Evolutionary conservation across 2,329 filamentous ascomycete genomes (phyloP), one percentile per base, ranked within the genome.

Genomic region (Cladosporium sphaerospermum): DNA sequence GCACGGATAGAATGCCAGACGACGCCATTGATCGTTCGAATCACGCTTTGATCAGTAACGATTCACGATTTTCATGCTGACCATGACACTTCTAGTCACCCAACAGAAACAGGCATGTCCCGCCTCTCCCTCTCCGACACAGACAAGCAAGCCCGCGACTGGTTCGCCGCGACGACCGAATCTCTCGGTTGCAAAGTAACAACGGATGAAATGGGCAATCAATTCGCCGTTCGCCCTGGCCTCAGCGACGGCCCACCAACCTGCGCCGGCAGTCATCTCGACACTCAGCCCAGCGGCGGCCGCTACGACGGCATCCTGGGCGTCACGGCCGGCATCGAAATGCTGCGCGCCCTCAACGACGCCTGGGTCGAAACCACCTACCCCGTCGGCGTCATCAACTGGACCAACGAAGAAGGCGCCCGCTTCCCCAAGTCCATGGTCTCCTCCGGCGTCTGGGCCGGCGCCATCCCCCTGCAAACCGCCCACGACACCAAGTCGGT

Each of bases 371-470:
- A 86, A 63, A 91, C 88, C 0, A 78, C 85, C 45, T 86, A 81
- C 37, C 84, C 84, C 1, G 77, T 91, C 0, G 87, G 86, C 1
- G 80, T 90, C 1, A 81, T 91, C 2, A 89, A 90, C 63, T 89
- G 85, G 85, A 90, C 85, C 2, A 88, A 88, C 63, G 88, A 92
- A 71, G 89, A 93, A 71, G 88, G 88, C 3, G 88, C 87, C 1
- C 79, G 88, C 0, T 92, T 92, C 58, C 86, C 88, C 1, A 82
- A 83, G 50, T 86, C 82, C 31, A 89, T 89, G 82, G 72, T 86
- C 23, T 75, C 83, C 0, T 89, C 85, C 0, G 87, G 85, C 1
- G 88, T 91, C 13, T 92, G 88, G 87, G 81, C 86, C 0, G 85
- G 77, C 9, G 47, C n/a, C 73, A 74, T 0, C 83, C 71, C 84